Percentiles rank a stretch among this genome's conserved stretches.
These are phyloP conservation scores for Furcasterigmium sp. DNA, from an alignment of 2,329 filamentous ascomycete genomes.

Conservation along the genomic window DNA sequence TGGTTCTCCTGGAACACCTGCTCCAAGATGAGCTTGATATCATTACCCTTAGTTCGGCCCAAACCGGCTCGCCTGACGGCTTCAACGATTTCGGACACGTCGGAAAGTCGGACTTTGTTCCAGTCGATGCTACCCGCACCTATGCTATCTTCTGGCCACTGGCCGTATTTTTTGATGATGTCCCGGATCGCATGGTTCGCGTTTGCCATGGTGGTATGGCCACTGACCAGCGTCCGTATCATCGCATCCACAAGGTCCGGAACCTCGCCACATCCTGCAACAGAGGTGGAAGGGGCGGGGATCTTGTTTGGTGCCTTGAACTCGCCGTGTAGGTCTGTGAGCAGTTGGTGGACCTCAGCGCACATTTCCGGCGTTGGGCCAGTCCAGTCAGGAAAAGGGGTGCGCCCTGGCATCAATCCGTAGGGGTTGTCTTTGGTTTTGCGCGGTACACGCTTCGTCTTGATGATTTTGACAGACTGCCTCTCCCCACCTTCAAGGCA, in stretches of 20 bases:
- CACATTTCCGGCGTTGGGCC: conserved; percentile 66
- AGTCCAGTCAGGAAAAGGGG: conserved; percentile 64
- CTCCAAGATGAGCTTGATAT: conserved; percentile 70
- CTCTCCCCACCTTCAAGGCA: background rate
- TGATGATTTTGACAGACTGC: conserved; percentile 6
- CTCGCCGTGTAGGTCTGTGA: conserved; percentile 61
- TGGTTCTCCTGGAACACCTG: conserved; percentile 66
- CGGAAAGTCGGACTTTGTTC: conserved; percentile 60
- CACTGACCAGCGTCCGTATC: conserved; percentile 47
- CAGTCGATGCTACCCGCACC: conserved; percentile 71
- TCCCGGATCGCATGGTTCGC: conserved; percentile 62
- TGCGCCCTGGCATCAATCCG: conserved; percentile 46
- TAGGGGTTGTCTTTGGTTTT: conserved; percentile 33
- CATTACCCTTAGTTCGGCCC: conserved; percentile 62
- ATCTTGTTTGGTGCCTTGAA: conserved; percentile 60
- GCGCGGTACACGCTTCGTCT: conserved; percentile 15
- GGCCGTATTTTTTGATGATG: conserved; percentile 59
- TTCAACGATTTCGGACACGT: conserved; percentile 56
- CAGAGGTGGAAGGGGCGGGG: conserved; percentile 62
- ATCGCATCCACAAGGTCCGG: conserved; percentile 49
- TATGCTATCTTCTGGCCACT: conserved; percentile 51
- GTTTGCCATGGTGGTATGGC: conserved; percentile 40
- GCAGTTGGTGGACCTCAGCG: conserved; percentile 59
- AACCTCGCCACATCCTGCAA: conserved; percentile 62
- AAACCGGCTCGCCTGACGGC: conserved; percentile 69